Percentiles rank a stretch among this genome's conserved stretches.
Conservation (phyloP, 23 red algal species). For the Pyropia haitanensis region DNA sequence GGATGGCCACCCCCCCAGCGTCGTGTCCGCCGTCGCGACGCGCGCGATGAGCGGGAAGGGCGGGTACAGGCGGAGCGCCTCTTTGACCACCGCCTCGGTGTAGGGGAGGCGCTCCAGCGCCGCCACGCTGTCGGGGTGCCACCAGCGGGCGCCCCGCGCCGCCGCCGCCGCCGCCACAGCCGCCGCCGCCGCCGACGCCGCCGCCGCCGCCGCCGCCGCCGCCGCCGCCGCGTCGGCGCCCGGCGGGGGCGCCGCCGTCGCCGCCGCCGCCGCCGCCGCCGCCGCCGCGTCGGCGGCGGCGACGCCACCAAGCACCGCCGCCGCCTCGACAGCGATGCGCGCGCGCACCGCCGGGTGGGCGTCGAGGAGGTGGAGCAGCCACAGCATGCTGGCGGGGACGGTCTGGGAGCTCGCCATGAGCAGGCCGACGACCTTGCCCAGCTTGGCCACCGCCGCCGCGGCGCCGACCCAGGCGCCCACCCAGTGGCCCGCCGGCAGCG, state of each 20-base stretch:
- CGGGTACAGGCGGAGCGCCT: slow-evolving; percentile 81
- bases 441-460: slow-evolving; percentile 66
- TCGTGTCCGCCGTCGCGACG: slow-evolving; percentile 45
- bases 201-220: too few relatives aligned
- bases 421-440: slow-evolving; percentile 93
- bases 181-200: too few relatives aligned
- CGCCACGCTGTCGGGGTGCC: background rate
- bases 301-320: slow-evolving; percentile 11
- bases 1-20: slow-evolving; percentile 49
- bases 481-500: slow-evolving; percentile 21
- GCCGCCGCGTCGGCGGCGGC: slow-evolving; percentile 1
- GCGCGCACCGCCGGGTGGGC: slow-evolving; percentile 28
- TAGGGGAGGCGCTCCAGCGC: slow-evolving; percentile 38
- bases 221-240: slow-evolving; percentile 9
- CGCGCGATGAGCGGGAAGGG: slow-evolving; percentile 89
- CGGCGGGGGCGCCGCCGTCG: too few relatives aligned
- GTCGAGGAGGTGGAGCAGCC: slow-evolving; percentile 66
- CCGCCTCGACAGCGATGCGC: slow-evolving; percentile 39
- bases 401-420: slow-evolving; percentile 96
- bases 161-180: background rate
- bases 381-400: slow-evolving; percentile 70
- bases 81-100: slow-evolving; percentile 62
- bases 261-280: background rate
- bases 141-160: background rate
- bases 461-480: slow-evolving; percentile 91